Conservation (phyloP, 78 protist genomes). For the Tieghemostelium lacteum region DNA sequence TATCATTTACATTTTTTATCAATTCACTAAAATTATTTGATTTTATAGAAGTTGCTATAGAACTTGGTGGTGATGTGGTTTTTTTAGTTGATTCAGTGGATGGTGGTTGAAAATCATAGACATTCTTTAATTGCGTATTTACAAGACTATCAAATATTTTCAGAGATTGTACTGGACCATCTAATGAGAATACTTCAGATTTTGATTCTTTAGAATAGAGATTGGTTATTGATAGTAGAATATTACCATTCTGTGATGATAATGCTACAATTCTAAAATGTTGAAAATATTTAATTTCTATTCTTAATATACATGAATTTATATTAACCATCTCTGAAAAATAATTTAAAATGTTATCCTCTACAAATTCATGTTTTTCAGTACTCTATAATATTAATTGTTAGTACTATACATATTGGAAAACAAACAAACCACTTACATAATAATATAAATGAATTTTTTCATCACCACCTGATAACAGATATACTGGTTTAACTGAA, state of each 20-base stretch:
- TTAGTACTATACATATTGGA: background rate
- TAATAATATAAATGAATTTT: constrained; percentile 40
- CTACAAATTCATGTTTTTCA: constrained; percentile 32
- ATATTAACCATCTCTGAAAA: constrained; percentile 63
- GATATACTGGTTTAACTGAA: background rate
- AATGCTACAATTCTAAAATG: constrained; percentile 31
- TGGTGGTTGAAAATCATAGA: background rate
- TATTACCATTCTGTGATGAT: constrained; percentile 57
- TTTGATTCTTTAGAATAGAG: constrained; percentile 14
- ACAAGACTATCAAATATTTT: constrained; percentile 36
- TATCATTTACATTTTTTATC: too few relatives aligned
- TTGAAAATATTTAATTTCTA: constrained; percentile 25
- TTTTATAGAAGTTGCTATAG: background rate
- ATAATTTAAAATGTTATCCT: constrained; percentile 23
- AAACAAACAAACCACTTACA: background rate
- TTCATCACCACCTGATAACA: constrained; percentile 72
- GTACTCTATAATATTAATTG: background rate
- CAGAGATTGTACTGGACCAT: constrained; percentile 73
- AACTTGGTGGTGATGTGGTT: background rate
- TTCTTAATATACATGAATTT: constrained; percentile 19
- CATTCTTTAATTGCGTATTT: background rate
- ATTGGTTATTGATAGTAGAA: constrained; percentile 47
- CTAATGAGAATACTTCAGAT: constrained; percentile 49
- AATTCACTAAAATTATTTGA: background rate
- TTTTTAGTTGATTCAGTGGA: background rate